These are phyloP conservation scores for Neopestalotiopsis clavispora DNA, from an alignment of 2,329 filamentous ascomycete genomes.

Conservation along the genomic window DNA sequence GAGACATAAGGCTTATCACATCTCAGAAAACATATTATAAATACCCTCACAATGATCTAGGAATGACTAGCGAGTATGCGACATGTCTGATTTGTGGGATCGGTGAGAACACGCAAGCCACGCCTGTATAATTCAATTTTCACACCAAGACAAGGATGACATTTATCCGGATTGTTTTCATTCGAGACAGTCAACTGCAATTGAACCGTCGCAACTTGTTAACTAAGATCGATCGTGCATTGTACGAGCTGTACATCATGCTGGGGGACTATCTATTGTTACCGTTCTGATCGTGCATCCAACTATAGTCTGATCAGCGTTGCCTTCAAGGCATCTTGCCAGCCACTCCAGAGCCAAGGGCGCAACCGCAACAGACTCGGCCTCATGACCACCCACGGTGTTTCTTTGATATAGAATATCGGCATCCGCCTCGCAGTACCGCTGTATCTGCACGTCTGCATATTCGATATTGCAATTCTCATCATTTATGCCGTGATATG, in stretches of 20 bases:
- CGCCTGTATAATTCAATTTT: too few relatives aligned
- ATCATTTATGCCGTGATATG: conserved; percentile 53
- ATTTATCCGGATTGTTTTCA: too few relatives aligned
- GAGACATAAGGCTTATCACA: too few relatives aligned
- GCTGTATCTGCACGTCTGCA: conserved; percentile 46
- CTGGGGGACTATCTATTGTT: neutral
- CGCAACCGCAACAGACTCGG: conserved; percentile 13
- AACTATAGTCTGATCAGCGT: neutral
- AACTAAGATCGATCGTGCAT: too few relatives aligned
- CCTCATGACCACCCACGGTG: conserved; percentile 35
- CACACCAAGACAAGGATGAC: too few relatives aligned
- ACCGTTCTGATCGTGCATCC: neutral
- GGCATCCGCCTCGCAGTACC: conserved; percentile 45
- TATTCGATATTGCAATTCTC: conserved; percentile 47
- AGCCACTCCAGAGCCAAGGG: neutral
- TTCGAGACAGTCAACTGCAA: too few relatives aligned
- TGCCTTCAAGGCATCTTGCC: neutral
- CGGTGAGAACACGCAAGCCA: too few relatives aligned
- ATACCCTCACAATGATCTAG: too few relatives aligned
- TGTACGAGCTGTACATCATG: neutral
- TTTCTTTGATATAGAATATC: conserved; percentile 51
- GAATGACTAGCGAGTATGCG: too few relatives aligned
- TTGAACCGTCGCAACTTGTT: too few relatives aligned
- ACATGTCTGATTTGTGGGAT: too few relatives aligned
- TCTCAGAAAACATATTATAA: too few relatives aligned